phyloP scores from a whole-genome alignment of 2,329 filamentous ascomycete species.

The Aspergillus ustus region DNA sequence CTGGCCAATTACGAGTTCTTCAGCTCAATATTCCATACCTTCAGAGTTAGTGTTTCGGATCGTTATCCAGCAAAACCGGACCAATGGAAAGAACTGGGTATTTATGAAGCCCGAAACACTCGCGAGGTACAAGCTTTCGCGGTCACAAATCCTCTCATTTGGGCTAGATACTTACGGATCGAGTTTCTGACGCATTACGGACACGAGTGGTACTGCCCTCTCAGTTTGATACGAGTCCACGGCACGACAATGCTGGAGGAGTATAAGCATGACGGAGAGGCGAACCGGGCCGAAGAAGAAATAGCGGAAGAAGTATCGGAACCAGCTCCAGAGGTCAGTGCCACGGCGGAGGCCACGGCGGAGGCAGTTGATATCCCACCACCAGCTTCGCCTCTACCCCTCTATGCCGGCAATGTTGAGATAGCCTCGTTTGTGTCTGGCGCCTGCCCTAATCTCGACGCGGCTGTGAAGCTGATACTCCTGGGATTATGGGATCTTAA shows the following conservation, averaged over 20 bases:
- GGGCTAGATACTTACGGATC: conserved; percentile 88
- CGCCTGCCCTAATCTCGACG: conserved; percentile 25
- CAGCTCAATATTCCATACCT: conserved; percentile 91
- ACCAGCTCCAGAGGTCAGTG: conserved; percentile 25
- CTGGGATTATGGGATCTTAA: conserved; percentile 14
- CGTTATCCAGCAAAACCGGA: conserved; percentile 90
- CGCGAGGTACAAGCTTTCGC: conserved; percentile 93
- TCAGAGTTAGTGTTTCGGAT: conserved; percentile 90
- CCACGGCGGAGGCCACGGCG: conserved; percentile 23
- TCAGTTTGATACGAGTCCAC: conserved; percentile 89
- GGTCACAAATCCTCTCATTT: conserved; percentile 92
- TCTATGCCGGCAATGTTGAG: conserved; percentile 29
- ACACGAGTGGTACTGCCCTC: conserved; percentile 93
- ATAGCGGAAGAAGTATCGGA: conserved; percentile 61
- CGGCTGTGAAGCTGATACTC: conserved; percentile 22
- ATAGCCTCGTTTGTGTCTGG: conserved; percentile 21
- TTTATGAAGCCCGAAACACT: conserved; percentile 88
- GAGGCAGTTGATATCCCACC: conserved; percentile 24
- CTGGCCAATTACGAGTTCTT: conserved; percentile 99
- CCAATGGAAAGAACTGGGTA: conserved; percentile 87
- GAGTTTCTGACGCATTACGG: conserved; percentile 94
- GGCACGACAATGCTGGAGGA: conserved; percentile 94
- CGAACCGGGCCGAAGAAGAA: conserved; percentile 60
- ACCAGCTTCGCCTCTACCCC: background rate
- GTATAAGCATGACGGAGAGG: conserved; percentile 83